Conservation (phyloP, 1,139 yeast genomes). For the Blastobotrys capitulatus region DNA sequence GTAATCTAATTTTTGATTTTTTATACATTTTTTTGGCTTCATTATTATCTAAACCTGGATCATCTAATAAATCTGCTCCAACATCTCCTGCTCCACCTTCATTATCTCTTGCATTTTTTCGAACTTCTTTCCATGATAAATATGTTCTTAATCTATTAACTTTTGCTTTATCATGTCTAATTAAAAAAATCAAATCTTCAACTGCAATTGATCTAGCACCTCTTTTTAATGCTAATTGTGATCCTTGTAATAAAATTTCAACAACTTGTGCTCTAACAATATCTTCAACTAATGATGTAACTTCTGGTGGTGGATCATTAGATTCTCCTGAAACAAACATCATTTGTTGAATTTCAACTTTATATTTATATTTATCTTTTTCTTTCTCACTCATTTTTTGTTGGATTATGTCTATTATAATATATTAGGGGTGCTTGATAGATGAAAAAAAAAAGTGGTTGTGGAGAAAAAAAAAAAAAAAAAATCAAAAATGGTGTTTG, state of each 20-base stretch:
- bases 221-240: slow-evolving; percentile 68
- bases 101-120: slow-evolving; percentile 95
- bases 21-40: slow-evolving; percentile 59
- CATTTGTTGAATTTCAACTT: slow-evolving; percentile 49
- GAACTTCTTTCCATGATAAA: slow-evolving; percentile 93
- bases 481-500: too few species aligned
- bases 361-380: slow-evolving; percentile 26
- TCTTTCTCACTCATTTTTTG: slow-evolving; percentile 12
- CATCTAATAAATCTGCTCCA: slow-evolving; percentile 50
- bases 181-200: slow-evolving; percentile 88
- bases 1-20: slow-evolving; percentile 75
- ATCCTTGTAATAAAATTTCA: slow-evolving; percentile 75
- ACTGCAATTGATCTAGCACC: slow-evolving; percentile 85
- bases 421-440: neutral
- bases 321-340: slow-evolving; percentile 98
- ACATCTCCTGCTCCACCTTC: slow-evolving; percentile 72
- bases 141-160: slow-evolving; percentile 88
- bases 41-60: slow-evolving; percentile 34
- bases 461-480: neutral
- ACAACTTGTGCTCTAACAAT: slow-evolving; percentile 93
- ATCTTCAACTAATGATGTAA: slow-evolving; percentile 88
- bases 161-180: slow-evolving; percentile 91
- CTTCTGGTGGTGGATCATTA: slow-evolving; percentile 87
- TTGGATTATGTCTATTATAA: neutral
- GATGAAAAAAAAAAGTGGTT: neutral